Conservation (phyloP, 495 filamentous ascomycete genomes). For the Penicillium pancosmium region DNA sequence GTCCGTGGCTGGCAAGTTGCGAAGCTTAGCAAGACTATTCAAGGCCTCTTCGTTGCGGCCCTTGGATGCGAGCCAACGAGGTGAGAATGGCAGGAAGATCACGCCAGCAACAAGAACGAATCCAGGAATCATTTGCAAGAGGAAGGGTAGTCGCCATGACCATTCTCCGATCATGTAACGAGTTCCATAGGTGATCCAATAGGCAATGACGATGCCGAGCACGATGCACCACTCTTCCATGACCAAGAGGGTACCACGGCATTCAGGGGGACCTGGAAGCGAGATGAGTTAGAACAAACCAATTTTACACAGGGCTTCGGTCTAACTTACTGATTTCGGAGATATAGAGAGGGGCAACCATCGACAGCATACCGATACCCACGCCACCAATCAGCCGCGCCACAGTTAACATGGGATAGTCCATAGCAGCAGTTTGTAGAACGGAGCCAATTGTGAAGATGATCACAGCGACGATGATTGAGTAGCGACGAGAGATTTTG, state of each 20-base stretch:
- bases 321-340: constrained; percentile 50
- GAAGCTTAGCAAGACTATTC: constrained; percentile 46
- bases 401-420: constrained; percentile 61
- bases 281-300: constrained; percentile 3
- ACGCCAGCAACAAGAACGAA: constrained; percentile 50
- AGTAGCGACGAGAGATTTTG: constrained; percentile 58
- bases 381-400: constrained; percentile 64
- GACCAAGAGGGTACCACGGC: constrained; percentile 54
- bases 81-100: constrained; percentile 54
- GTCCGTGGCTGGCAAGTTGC: constrained; percentile 44
- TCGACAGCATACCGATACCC: constrained; percentile 60
- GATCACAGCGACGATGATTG: constrained; percentile 56
- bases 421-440: constrained; percentile 56
- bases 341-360: constrained; percentile 59
- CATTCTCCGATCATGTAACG: constrained; percentile 54
- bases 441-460: constrained; percentile 59
- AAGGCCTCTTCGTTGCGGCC: constrained; percentile 52
- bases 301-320: not conserved
- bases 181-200: constrained; percentile 61
- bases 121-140: constrained; percentile 53
- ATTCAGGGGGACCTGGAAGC: constrained; percentile 50
- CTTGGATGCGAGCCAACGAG: constrained; percentile 54
- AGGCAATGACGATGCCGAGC: constrained; percentile 58
- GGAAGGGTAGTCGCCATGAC: constrained; percentile 54
- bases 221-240: constrained; percentile 60